A percentile compares a stretch with the other conserved stretches of the same genome.
Conservation (phyloP, 2,329 filamentous ascomycete genomes). For the Pseudogymnoascus sp. region DNA sequence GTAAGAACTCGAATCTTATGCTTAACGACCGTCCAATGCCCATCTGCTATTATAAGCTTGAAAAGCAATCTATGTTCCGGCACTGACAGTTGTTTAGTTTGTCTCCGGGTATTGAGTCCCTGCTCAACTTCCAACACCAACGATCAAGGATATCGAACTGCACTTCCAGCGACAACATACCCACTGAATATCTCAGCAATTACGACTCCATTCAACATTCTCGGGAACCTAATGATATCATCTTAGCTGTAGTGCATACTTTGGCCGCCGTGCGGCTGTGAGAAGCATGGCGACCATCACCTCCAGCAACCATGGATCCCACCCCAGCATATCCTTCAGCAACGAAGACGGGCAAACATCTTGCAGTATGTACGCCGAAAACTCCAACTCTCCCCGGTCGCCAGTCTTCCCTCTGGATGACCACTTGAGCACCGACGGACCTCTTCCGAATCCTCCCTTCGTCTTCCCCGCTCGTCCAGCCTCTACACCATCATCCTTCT, state of each 20-base stretch:
- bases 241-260: slow-evolving; percentile 5
- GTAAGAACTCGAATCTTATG: slow-evolving; percentile 6
- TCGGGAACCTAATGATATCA: slow-evolving; percentile 12
- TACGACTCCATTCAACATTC: background rate
- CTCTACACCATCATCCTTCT: slow-evolving; percentile 40
- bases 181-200: background rate
- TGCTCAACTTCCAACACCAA: slow-evolving; percentile 5
- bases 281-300: slow-evolving; percentile 14
- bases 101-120: slow-evolving; percentile 2
- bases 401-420: slow-evolving; percentile 6
- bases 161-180: background rate
- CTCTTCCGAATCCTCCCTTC: slow-evolving; percentile 56
- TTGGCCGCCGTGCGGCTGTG: slow-evolving; percentile 13
- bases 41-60: background rate
- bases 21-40: background rate
- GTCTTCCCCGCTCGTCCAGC: slow-evolving; percentile 50
- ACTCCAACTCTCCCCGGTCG: slow-evolving; percentile 8
- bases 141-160: background rate
- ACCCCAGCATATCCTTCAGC: slow-evolving; percentile 11
- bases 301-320: slow-evolving; percentile 9
- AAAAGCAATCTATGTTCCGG: slow-evolving; percentile 5
- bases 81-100: slow-evolving; percentile 7
- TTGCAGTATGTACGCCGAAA: slow-evolving; percentile 8
- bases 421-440: slow-evolving; percentile 19
- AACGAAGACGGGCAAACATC: slow-evolving; percentile 1